Base-by-base conservation (phyloP, 2,329 filamentous ascomycete species). In the Ophiostoma quercus region DNA sequence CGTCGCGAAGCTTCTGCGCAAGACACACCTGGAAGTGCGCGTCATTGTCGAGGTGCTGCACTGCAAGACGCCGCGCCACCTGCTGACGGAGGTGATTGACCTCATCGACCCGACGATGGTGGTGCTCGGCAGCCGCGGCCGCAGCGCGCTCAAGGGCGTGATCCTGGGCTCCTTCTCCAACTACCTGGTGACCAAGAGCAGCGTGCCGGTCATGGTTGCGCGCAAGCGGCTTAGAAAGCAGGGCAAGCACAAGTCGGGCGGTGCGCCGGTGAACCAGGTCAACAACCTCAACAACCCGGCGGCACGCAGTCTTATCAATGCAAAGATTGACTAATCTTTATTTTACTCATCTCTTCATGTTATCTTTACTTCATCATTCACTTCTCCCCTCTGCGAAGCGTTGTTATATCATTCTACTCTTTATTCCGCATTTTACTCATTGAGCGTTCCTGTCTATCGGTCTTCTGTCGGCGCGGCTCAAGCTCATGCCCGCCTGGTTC, bases 71-170 rank as follows among this genome's bases (percentile, higher is more conserved):
- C 93, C 95, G 3, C 94, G 95, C 79, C 94, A 97, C 78, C 85
- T 98, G 82, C 93, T 99, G 73, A 96, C 93, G 0, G 95, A 98
- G 82, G 93, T 97, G 81, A 98, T 99, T 79, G 95, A 99, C 78
- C 87, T 92, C 73, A 86, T 98, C 68, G 91, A 90, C 73, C 95
- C 95, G 4, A 98, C 94, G 1, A 83, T 99, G 71, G 94, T 97
- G 25, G 92, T 99, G 74, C 87, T 98, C 71, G 95, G 95, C 67
- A 97, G 93, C 72, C 86, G 95, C 75, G 95, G 95, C 39, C 88
- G 94, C 73, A 97, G 92, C 79, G 92, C 93, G 62, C 83, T 99
- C 69, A 98, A 98, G 79, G 94, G 93, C 77, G 94, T 97, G 29
- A 89, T 99, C 72, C 85, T 99, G 39, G 95, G 95, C 34, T 97